Evolutionary conservation across 768 basidiomycete species (phyloP).

Genomic region (Kwoniella botswanensis): DNA sequence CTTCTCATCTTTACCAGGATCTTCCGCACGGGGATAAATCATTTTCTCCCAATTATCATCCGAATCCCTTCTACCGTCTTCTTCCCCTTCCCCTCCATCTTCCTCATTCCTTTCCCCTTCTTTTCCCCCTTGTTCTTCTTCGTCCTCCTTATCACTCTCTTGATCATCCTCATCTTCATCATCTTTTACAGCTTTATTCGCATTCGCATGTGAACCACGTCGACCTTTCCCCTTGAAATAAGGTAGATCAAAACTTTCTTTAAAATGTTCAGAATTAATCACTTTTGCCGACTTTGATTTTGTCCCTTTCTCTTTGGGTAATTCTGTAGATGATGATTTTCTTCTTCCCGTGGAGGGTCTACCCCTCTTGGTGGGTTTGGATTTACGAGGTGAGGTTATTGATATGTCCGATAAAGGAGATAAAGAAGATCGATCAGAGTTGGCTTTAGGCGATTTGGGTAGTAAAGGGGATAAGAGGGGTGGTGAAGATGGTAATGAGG

Average conservation of each 20-base stretch:
- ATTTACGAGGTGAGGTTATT: slow-evolving; percentile 16
- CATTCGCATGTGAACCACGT: not conserved
- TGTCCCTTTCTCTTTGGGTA: not conserved
- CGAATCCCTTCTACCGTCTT: not conserved
- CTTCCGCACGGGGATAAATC: slow-evolving; percentile 32
- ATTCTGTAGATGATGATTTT: not conserved
- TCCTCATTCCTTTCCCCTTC: slow-evolving; percentile 1
- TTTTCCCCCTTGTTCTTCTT: too few species aligned
- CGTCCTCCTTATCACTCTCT: slow-evolving; percentile 4
- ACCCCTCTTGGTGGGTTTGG: slow-evolving; percentile 1
- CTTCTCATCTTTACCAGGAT: slow-evolving; percentile 10
- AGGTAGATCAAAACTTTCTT: slow-evolving; percentile 38
- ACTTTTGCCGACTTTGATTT: slow-evolving; percentile 35
- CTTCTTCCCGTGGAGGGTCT: not conserved
- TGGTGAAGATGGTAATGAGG: slow-evolving; percentile 36
- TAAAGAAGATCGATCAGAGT: slow-evolving; percentile 17
- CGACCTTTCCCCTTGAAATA: slow-evolving; percentile 15
- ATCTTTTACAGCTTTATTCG: not conserved
- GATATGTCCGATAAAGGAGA: slow-evolving; percentile 28
- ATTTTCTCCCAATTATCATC: slow-evolving; percentile 23
- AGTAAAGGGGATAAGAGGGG: slow-evolving; percentile 27
- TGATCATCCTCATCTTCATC: slow-evolving; percentile 6
- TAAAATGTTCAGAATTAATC: slow-evolving; percentile 46
- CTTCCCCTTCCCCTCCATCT: slow-evolving; percentile 5
- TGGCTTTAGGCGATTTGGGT: not conserved